Percentiles rank a stretch among this genome's conserved stretches.
Conservation (phyloP, 371 early-diverging fungal genomes). For the Zopfochytrium polystomum region DNA sequence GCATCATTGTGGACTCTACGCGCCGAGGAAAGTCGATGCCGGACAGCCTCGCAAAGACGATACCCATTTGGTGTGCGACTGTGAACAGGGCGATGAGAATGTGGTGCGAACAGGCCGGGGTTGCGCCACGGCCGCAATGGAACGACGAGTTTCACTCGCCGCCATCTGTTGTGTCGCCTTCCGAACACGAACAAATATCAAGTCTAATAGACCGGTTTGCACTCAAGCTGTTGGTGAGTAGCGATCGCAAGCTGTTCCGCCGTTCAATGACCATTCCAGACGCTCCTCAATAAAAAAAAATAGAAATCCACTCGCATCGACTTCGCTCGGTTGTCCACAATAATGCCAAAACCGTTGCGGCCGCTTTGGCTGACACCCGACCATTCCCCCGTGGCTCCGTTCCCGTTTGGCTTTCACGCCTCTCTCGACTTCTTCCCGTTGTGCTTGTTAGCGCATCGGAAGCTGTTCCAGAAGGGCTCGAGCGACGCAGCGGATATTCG, state of each 20-base stretch:
- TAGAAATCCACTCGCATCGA: conserved; percentile 48
- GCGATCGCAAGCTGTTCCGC: no score
- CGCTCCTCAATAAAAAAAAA: no score
- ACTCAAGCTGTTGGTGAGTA: conserved; percentile 47
- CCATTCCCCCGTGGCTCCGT: conserved; percentile 41
- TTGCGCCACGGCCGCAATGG: conserved; percentile 38
- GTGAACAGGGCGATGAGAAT: conserved; percentile 55
- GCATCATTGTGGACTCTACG: conserved; percentile 84
- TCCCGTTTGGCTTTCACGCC: conserved; percentile 8
- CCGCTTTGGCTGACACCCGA: conserved; percentile 79
- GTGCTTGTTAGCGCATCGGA: conserved; percentile 60
- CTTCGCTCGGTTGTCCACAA: conserved; percentile 37
- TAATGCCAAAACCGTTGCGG: conserved; percentile 65
- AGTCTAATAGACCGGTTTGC: conserved; percentile 58
- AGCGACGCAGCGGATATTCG: conserved; percentile 54
- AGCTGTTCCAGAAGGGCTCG: conserved; percentile 53
- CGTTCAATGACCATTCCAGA: no score
- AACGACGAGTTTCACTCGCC: conserved; percentile 62
- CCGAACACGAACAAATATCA: conserved; percentile 72
- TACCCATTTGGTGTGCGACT: conserved; percentile 85
- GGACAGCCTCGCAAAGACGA: conserved; percentile 77
- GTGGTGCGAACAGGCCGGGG: neutral
- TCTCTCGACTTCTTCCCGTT: conserved; percentile 23
- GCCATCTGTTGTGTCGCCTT: conserved; percentile 62
- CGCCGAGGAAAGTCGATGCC: conserved; percentile 80